These are phyloP conservation scores for Exophiala oligosperma DNA, from an alignment of 2,329 filamentous ascomycete species.

Conservation along the genomic window DNA sequence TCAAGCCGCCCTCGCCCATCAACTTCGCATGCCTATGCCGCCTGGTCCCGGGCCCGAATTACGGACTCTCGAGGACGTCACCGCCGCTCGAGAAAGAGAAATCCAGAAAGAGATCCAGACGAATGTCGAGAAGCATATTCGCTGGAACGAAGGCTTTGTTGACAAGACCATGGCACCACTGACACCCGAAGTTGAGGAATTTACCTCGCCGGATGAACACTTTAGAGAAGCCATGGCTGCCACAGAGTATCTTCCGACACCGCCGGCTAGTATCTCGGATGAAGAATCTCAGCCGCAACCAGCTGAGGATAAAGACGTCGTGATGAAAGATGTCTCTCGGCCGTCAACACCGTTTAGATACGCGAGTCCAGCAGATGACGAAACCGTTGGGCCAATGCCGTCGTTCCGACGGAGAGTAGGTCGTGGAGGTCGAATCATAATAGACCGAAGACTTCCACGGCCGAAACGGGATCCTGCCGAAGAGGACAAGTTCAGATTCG, in stretches of 20 bases:
- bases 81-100: slow-evolving; percentile 77
- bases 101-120: slow-evolving; percentile 80
- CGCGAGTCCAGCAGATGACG: slow-evolving; percentile 45
- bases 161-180: slow-evolving; percentile 85
- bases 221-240: slow-evolving; percentile 68
- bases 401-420: slow-evolving; percentile 83
- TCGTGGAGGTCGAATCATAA: slow-evolving; percentile 79
- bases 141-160: slow-evolving; percentile 88
- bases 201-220: slow-evolving; percentile 43
- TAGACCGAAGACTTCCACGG: slow-evolving; percentile 74
- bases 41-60: slow-evolving; percentile 77
- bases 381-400: slow-evolving; percentile 49
- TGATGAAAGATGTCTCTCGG: slow-evolving; percentile 32
- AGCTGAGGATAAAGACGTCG: slow-evolving; percentile 22
- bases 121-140: slow-evolving; percentile 82
- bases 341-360: slow-evolving; percentile 37
- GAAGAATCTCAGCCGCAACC: slow-evolving; percentile 34
- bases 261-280: slow-evolving; percentile 48
- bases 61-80: slow-evolving; percentile 71
- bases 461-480: slow-evolving; percentile 49
- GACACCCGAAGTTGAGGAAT: slow-evolving; percentile 69
- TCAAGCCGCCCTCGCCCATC: slow-evolving; percentile 61
- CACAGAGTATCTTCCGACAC: slow-evolving; percentile 63
- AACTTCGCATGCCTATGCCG: slow-evolving; percentile 66
- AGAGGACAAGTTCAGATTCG: slow-evolving; percentile 79